A percentile compares a stretch with the other conserved stretches of the same genome.
phyloP scores from a whole-genome alignment of 179 eudicot genomes.

The Nepenthes alata region DNA sequence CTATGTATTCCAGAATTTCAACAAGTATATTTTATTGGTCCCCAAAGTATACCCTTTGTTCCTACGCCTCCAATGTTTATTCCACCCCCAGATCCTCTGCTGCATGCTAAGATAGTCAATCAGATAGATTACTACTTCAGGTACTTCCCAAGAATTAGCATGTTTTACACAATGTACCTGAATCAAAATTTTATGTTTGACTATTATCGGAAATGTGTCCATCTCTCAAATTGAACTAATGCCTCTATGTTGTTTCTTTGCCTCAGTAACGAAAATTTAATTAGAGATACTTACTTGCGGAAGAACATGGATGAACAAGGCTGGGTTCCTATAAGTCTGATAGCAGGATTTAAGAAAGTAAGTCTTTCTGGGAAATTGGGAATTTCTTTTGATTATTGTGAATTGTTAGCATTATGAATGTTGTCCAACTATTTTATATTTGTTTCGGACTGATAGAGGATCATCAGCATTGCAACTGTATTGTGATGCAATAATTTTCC shows the following conservation, averaged over 20 bases:
- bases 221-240: too few relatives aligned
- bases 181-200: background rate
- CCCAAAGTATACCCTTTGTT: conserved; percentile 29
- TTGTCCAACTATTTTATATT: too few relatives aligned
- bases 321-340: conserved; percentile 64
- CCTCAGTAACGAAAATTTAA: conserved; percentile 67
- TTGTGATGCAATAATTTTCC: too few relatives aligned
- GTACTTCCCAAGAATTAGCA: conserved; percentile 16
- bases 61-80: conserved; percentile 12
- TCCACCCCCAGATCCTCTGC: conserved; percentile 12
- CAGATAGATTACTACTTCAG: conserved; percentile 95
- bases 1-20: conserved; percentile 23
- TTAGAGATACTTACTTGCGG: conserved; percentile 72
- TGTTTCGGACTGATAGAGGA: too few relatives aligned
- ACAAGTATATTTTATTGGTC: conserved; percentile 20
- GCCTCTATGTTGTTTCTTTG: conserved; percentile 3
- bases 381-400: too few relatives aligned
- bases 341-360: conserved; percentile 70
- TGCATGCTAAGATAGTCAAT: conserved; percentile 38
- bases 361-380: conserved; percentile 12
- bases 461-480: too few relatives aligned
- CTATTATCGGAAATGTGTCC: too few relatives aligned
- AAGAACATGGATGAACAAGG: conserved; percentile 73
- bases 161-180: background rate
- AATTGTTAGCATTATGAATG: too few relatives aligned